Base-by-base conservation (phyloP, 768 basidiomycete genomes). In the Boletus rufocinnamomeus region DNA sequence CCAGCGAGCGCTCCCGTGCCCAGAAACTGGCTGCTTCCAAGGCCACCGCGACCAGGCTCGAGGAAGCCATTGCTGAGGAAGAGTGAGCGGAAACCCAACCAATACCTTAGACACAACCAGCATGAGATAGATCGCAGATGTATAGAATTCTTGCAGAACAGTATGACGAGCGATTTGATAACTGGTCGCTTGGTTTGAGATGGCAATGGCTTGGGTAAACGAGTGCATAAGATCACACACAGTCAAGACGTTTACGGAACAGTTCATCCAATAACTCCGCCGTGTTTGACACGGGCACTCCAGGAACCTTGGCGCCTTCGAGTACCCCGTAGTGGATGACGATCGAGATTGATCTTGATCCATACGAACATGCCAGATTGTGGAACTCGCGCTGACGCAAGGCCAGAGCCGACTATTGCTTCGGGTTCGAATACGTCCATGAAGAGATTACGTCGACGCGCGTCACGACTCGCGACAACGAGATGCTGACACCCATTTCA, bases 1-100 rank as follows among this genome's bases (percentile, higher is more conserved):
- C 91, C 34, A 84, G 84, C 63, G 91, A 93, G 69, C 81, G 79
- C 50, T 85, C 85, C 59, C 84, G 84, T 34, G 78, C 72, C 16
- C 75, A 73, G 25, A 83, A 73, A 60, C 65, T 79, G 44, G 76
- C 77, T 62, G 72, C 75, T 17, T 70, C 72, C 57, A 69, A 60
- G 50, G 66, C 72, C 35, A 66, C 73, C 50, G 66, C 66, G 6
- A 61, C 72, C 45, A 44, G 47, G 40, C 63, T 72, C 27, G 60
- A 68, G 46, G 73, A 63, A 28, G 46, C 68, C 43, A 69, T 71
- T 48, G 32, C 61, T 19, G 72, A 72, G 49, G 64, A 73, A 46
- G 69, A 71, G 34, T 73, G 49, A 63, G 13, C 40, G 34, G 48
- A 47, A 52, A 21, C 34, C 17, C 30, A 38, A 32, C 1, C 21